Evolutionary conservation across 257 asterid genomes (phyloP).

Genomic region (Voacanga thouarsii): DNA sequence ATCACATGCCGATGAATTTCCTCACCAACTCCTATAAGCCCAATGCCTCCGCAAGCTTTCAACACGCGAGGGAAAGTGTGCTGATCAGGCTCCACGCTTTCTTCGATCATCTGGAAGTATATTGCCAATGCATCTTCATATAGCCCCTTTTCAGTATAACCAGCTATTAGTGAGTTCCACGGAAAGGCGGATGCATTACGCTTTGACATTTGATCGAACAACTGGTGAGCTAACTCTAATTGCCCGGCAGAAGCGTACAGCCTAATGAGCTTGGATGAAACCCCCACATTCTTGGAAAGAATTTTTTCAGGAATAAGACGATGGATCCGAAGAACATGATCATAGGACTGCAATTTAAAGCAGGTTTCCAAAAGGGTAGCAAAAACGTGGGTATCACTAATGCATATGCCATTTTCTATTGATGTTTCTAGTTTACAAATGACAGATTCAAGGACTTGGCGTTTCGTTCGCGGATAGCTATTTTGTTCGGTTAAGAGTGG

Average conservation of each 20-base stretch:
- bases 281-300: constrained; percentile 55
- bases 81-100: constrained; percentile 68
- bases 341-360: constrained; percentile 53
- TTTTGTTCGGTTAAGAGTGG: constrained; percentile 42
- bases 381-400: constrained; percentile 62
- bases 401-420: constrained; percentile 42
- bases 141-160: constrained; percentile 57
- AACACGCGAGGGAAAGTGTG: constrained; percentile 81
- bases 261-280: constrained; percentile 64
- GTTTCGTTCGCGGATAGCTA: constrained; percentile 38
- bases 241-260: constrained; percentile 48
- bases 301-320: constrained; percentile 59
- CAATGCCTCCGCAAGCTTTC: constrained; percentile 83
- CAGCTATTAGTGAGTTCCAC: constrained; percentile 83
- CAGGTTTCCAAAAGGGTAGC: constrained; percentile 80
- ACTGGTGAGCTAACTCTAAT: constrained; percentile 58
- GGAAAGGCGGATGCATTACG: constrained; percentile 59
- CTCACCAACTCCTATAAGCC: constrained; percentile 60
- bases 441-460: constrained; percentile 66
- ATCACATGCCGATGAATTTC: constrained; percentile 77
- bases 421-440: constrained; percentile 47
- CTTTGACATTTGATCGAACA: constrained; percentile 78
- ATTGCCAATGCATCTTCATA: constrained; percentile 78
- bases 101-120: constrained; percentile 92
- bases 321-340: constrained; percentile 44